Evolutionary conservation across 2,329 filamentous ascomycete species (phyloP).

Genomic region (Blastomyces emzantsi): DNA sequence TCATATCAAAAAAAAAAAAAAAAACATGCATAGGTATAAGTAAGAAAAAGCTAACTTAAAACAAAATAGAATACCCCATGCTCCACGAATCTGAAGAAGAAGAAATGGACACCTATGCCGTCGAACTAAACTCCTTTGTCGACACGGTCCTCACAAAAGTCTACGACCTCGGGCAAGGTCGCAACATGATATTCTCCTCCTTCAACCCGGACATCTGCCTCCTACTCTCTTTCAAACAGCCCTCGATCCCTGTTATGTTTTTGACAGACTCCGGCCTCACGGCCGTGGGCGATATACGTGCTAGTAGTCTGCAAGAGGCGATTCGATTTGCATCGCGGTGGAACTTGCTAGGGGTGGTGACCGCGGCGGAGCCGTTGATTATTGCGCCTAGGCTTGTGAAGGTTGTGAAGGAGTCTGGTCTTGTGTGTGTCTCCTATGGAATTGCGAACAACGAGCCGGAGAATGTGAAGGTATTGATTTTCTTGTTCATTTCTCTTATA

Average conservation of each 20-base stretch:
- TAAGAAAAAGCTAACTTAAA: not conserved
- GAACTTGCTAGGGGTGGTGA: constrained; percentile 89
- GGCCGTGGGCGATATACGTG: constrained; percentile 77
- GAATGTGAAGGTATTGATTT: constrained; percentile 65
- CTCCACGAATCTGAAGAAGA: constrained; percentile 87
- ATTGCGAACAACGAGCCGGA: constrained; percentile 75
- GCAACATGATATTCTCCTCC: constrained; percentile 94
- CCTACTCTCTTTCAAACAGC: constrained; percentile 91
- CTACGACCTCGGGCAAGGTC: constrained; percentile 69
- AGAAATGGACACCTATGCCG: constrained; percentile 87
- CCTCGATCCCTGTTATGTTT: constrained; percentile 91
- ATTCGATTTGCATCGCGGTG: constrained; percentile 89
- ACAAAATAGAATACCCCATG: constrained; percentile 72
- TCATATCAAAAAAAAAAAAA: too few relatives aligned
- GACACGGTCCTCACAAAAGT: constrained; percentile 86
- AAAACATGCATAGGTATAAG: not conserved
- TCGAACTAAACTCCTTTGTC: constrained; percentile 76
- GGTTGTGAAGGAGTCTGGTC: constrained; percentile 86
- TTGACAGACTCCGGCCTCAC: constrained; percentile 79
- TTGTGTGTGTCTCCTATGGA: constrained; percentile 96
- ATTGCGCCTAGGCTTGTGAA: constrained; percentile 79
- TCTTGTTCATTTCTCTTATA: not conserved
- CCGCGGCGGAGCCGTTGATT: constrained; percentile 77
- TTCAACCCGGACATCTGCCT: constrained; percentile 98
- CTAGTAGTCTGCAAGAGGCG: constrained; percentile 86